Percentiles rank a stretch among this genome's conserved stretches.
Evolutionary conservation across 805 yeast species (phyloP).

Genomic region (Saturnispora dispora): DNA sequence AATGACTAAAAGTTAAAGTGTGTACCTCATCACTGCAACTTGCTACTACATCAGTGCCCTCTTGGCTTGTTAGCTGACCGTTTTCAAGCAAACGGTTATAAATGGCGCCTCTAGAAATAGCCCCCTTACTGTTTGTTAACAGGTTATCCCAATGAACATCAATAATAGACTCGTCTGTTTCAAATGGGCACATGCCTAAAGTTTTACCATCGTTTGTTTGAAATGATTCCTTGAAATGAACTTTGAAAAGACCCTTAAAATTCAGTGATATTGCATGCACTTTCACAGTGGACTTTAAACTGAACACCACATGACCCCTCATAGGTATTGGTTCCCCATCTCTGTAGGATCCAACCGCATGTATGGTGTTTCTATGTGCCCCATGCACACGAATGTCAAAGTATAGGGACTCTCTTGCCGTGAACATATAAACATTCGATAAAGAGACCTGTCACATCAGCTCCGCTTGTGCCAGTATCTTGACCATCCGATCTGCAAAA

Average conservation of each 20-base stretch:
- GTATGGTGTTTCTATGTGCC: constrained; percentile 32
- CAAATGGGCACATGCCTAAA: constrained; percentile 26
- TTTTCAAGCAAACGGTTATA: neutral
- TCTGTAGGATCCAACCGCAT: constrained; percentile 36
- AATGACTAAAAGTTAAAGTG: neutral
- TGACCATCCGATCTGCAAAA: constrained; percentile 1
- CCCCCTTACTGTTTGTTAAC: constrained; percentile 32
- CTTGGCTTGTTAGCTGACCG: neutral
- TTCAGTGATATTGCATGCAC: constrained; percentile 31
- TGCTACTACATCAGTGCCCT: neutral
- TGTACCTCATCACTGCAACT: neutral
- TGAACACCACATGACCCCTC: constrained; percentile 39
- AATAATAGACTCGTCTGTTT: constrained; percentile 33
- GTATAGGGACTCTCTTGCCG: neutral
- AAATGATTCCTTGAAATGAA: constrained; percentile 32
- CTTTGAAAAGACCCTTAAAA: constrained; percentile 34
- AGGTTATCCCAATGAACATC: constrained; percentile 42
- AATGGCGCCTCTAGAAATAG: constrained; percentile 17
- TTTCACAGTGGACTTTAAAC: constrained; percentile 35
- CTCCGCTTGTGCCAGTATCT: constrained; percentile 1
- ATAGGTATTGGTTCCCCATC: constrained; percentile 37
- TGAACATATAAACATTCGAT: neutral
- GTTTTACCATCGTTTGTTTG: constrained; percentile 22
- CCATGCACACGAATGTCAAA: constrained; percentile 28
- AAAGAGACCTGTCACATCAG: neutral